phyloP scores from a whole-genome alignment of 257 asterid genomes.

The Fraxinus quadrangulata region DNA sequence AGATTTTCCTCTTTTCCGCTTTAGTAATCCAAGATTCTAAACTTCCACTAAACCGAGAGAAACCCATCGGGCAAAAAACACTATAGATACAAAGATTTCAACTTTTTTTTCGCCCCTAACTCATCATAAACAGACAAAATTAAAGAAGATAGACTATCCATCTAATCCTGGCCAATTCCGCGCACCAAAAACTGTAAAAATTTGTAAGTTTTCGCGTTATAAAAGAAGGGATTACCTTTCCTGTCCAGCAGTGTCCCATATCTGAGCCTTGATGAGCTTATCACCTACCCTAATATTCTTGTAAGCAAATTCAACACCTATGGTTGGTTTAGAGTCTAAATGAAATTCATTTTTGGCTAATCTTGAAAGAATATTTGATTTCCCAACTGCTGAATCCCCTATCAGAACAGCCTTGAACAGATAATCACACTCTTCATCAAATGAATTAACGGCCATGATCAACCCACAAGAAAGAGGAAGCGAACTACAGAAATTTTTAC shows the following conservation, averaged over 20 bases:
- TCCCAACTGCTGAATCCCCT: constrained; percentile 91
- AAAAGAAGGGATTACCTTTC: constrained; percentile 49
- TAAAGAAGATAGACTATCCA: neutral
- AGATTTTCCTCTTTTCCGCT: neutral
- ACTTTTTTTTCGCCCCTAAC: neutral
- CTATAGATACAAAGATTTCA: neutral
- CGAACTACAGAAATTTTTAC: neutral
- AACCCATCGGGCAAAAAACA: neutral
- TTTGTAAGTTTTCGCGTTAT: neutral
- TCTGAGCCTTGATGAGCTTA: constrained; percentile 84
- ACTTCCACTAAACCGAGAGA: neutral
- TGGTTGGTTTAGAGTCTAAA: constrained; percentile 82
- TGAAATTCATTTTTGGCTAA: constrained; percentile 66
- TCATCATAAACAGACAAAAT: neutral
- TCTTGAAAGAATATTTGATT: constrained; percentile 71
- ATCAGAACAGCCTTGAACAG: constrained; percentile 76
- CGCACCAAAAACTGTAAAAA: neutral
- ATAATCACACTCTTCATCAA: constrained; percentile 87
- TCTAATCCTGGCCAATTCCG: neutral
- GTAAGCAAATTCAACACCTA: constrained; percentile 86
- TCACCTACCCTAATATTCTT: constrained; percentile 65
- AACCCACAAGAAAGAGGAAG: neutral
- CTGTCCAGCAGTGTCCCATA: constrained; percentile 97
- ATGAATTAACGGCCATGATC: constrained; percentile 48
- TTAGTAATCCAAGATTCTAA: neutral